Evolutionary conservation across 116 monocot genomes (phyloP), one percentile per base, ranked within the genome.

Genomic region (Iris pallida): DNA sequence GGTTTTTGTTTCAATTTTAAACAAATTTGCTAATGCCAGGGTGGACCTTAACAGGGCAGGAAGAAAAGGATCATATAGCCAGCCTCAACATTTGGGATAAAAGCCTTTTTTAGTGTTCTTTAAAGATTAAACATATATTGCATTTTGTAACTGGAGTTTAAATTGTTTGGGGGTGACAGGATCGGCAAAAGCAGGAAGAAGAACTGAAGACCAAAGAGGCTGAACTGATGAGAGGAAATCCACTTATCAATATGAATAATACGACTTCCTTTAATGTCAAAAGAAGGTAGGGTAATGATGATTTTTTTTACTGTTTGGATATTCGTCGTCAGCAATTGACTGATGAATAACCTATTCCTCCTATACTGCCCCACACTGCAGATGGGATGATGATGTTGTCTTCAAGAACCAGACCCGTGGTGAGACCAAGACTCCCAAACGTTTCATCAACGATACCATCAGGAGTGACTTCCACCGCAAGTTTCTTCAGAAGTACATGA

Each of bases 331-430:
- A 30, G 0, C 30, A 30, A 30, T 30, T 30, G 3, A 30, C 30
- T 30, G 30, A 30, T 30, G 30, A 30, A 30, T 30, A 1, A 30
- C 0, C 30, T 13, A 16, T 1, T 6, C 7, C 6, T 42, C 6
- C 5, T 61, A n/a, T 30, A 9, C 10, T 65, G 12, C n/a, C 15
- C 43, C 10, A 49, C 55, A 14, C 62, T 73, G 47, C 73, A 95
- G 97, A 85, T 92, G 92, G 96, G 96, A 92, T 66, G 96, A 89
- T 76, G 96, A 89, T 65, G 96, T 92, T 6, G 96, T 97, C 20
- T 92, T 97, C 53, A 89, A 97, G 76, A 97, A 97, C 73, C 92
- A 97, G 74, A 77, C 89, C 75, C 87, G 89, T 16, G 89, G 92
- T 5, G 96, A 92, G 74, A 60, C 85, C 7, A 97, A 97, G 76